Conservation (phyloP, 2,329 filamentous ascomycete species). For the Exserohilum rostratum region DNA sequence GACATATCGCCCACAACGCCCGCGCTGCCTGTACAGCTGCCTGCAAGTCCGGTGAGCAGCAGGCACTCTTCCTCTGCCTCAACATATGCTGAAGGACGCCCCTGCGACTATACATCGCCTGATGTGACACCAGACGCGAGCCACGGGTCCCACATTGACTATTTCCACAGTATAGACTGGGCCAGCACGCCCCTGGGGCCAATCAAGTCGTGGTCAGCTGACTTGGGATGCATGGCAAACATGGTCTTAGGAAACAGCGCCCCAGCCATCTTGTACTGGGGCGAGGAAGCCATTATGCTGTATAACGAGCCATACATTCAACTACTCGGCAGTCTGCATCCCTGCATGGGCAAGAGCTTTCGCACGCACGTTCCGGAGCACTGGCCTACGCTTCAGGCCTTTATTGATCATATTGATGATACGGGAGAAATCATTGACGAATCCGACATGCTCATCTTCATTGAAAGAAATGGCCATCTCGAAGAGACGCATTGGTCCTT, state of each 20-base stretch:
- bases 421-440: conserved; percentile 31
- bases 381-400: conserved; percentile 46
- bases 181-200: conserved; percentile 72
- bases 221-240: conserved; percentile 76
- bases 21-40: conserved; percentile 2
- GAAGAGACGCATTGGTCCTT: conserved; percentile 83
- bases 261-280: conserved; percentile 67
- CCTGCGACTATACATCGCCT: conserved; percentile 26
- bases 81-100: not conserved
- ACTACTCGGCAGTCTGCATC: conserved; percentile 46
- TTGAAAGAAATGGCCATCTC: conserved; percentile 68
- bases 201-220: conserved; percentile 70
- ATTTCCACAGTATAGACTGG: conserved; percentile 75
- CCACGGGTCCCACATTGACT: conserved; percentile 63
- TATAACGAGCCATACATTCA: conserved; percentile 48
- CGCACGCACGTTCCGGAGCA: conserved; percentile 74
- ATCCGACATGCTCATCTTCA: conserved; percentile 75
- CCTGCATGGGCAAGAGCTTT: conserved; percentile 65
- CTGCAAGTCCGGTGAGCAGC: not conserved
- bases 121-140: not conserved
- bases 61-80: not conserved
- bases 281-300: conserved; percentile 43
- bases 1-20: conserved; percentile 43
- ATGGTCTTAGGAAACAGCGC: conserved; percentile 65
- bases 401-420: conserved; percentile 30